Percentiles rank a stretch among this genome's conserved stretches.
Evolutionary conservation across 2,329 filamentous ascomycete genomes (phyloP).

Genomic region (Macrophomina tecta): DNA sequence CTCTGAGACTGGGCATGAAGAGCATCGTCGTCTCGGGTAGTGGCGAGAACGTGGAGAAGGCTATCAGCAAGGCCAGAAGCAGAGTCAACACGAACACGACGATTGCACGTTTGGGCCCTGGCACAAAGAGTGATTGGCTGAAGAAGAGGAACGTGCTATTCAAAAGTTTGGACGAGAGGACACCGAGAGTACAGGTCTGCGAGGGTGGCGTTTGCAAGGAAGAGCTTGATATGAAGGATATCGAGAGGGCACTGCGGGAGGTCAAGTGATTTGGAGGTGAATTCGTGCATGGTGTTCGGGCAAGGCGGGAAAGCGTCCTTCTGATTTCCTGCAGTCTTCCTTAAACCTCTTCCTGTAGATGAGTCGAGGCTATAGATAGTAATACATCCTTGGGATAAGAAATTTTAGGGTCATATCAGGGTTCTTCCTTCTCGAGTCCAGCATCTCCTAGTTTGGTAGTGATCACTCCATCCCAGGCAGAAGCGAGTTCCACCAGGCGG

Average conservation of each 20-base stretch:
- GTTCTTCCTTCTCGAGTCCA: not conserved
- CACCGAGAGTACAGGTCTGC: conserved; percentile 45
- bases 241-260: conserved; percentile 32
- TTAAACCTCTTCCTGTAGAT: not conserved
- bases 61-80: conserved; percentile 49
- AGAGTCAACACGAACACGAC: conserved; percentile 41
- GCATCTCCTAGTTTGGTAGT: not conserved
- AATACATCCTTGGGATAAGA: too few species aligned
- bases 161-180: conserved; percentile 48
- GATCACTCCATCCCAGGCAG: not conserved
- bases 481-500: not conserved
- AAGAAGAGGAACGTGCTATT: conserved; percentile 56
- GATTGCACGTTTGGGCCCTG: conserved; percentile 32
- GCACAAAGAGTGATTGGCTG: conserved; percentile 54
- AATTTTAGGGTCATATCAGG: too few species aligned
- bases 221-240: conserved; percentile 42
- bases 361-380: not conserved
- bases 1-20: conserved; percentile 72
- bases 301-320: not conserved
- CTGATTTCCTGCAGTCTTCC: not conserved
- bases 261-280: conserved; percentile 15
- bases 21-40: conserved; percentile 61
- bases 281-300: not conserved
- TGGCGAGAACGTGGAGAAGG: conserved; percentile 49
- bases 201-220: conserved; percentile 52